Base-by-base conservation (phyloP, 1,284 basidiomycete species). In the Neotropicomus parvogracilis region DNA sequence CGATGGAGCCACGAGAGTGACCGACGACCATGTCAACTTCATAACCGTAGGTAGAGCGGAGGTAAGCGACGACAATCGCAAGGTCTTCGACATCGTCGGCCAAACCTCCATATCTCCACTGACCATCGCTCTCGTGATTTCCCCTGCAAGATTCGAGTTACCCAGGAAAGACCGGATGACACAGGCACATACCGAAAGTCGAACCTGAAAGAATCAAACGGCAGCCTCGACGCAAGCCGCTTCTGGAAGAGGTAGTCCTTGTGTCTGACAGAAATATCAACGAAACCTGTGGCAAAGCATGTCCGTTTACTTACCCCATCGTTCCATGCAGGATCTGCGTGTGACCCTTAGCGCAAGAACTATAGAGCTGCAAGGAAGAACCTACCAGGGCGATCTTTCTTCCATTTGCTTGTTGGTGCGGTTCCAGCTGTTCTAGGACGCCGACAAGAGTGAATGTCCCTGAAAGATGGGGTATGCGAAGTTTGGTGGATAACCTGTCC, bases 201-300 rank as follows among this genome's bases (percentile, higher is more conserved):
- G 60, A 92, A 90, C 28, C 88, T 77, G 62, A 91, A 89, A 1
- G 86, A 88, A 63, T 91, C 88, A 24, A 88, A 63, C 0, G 86
- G 83, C 7, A 91, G 65, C n/a, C 70, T 73, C 20, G 68, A 62
- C 1, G 83, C 86, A 11, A 91, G 77, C n/a, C 75, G 78, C 58
- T 82, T 83, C 66, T 88, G 85, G 69, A 85, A 91, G 42, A 89
- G 67, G 69, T 91, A 91, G 63, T 92, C 85, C 58, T 89, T 89
- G 64, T 90, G 88, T 56, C 87, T 89, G 64, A 21, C 51, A 37
- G 16, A 34, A 48, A 47, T 10, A 33, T 50, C 19, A 48, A 40
- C 14, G 19, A 38, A 17, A 24, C 29, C 2, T 4, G 27, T 29
- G 12, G 34, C 29, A 20, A 24, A 17, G n/a, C 26, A 24, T 24